These are phyloP conservation scores for Candida montana DNA, from an alignment of 805 yeast species.

Conservation along the genomic window DNA sequence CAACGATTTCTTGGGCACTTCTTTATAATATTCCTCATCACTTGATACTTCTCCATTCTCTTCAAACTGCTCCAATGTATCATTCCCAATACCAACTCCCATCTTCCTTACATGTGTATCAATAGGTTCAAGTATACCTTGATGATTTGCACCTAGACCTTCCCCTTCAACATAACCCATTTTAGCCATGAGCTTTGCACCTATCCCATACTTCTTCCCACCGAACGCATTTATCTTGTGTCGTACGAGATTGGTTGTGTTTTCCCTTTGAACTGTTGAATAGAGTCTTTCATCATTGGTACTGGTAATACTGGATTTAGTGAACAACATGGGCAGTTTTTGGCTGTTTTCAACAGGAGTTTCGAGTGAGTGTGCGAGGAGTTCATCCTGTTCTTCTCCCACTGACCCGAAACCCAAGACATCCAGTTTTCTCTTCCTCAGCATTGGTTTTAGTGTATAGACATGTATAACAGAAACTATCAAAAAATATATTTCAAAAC, in stretches of 20 bases:
- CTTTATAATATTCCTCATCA: slow-evolving; percentile 22
- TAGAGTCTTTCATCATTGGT: neutral
- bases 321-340: neutral
- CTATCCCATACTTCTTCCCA: slow-evolving; percentile 63
- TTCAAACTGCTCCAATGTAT: slow-evolving; percentile 21
- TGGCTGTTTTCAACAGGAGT: neutral
- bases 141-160: slow-evolving; percentile 72
- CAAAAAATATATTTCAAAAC: neutral
- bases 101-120: slow-evolving; percentile 54
- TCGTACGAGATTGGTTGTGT: neutral
- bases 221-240: slow-evolving; percentile 12
- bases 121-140: slow-evolving; percentile 79
- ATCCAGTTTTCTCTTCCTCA: slow-evolving; percentile 1
- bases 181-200: slow-evolving; percentile 66
- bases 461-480: no score
- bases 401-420: neutral
- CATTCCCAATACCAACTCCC: slow-evolving; percentile 72
- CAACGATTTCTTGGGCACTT: slow-evolving; percentile 23
- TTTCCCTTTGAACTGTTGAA: neutral
- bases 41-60: slow-evolving; percentile 14
- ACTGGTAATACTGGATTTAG: neutral
- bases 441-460: neutral
- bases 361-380: neutral
- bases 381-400: no score
- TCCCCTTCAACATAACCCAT: slow-evolving; percentile 88